A percentile compares a stretch with the other conserved stretches of the same genome.
These are phyloP conservation scores for Globisporangium radiosum DNA, from an alignment of 352 stramenopile genomes.

Conservation along the genomic window DNA sequence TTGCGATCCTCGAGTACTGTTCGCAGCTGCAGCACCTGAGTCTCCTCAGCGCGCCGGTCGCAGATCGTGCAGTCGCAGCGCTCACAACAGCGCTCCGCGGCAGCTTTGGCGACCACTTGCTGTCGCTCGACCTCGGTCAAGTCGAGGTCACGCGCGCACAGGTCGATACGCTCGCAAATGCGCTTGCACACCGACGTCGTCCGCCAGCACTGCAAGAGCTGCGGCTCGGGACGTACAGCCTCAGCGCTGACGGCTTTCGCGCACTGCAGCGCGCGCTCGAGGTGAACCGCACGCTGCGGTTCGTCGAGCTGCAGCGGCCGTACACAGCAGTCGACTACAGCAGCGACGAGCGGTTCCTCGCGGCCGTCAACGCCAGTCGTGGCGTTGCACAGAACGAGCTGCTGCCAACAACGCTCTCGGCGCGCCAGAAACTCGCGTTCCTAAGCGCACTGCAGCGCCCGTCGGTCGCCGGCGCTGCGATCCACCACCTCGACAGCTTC, in stretches of 20 bases:
- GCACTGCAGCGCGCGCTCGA: not conserved
- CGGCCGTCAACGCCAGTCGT: not conserved
- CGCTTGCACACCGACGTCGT: no score
- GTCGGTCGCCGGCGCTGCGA: not conserved
- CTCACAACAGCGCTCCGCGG: not conserved
- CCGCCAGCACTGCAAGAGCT: no score
- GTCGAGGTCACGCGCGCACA: not conserved
- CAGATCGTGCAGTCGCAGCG: not conserved
- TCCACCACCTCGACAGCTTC: not conserved
- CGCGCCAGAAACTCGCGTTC: conserved; percentile 4
- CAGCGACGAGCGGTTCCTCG: not conserved
- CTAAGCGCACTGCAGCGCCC: not conserved
- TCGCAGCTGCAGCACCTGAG: conserved; percentile 1
- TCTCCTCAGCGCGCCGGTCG: not conserved
- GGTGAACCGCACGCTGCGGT: conserved; percentile 2
- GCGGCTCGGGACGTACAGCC: no score
- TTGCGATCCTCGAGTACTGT: not conserved
- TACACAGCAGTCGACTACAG: not conserved
- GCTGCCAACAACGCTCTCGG: no score
- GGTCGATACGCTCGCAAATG: no score
- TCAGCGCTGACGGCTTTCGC: not conserved
- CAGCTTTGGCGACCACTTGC: not conserved
- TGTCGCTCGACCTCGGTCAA: conserved; percentile 2
- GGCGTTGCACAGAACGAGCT: no score
- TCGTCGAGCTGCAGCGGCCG: not conserved